phyloP scores from a whole-genome alignment of 2,329 filamentous ascomycete genomes.

The Fusarium dlaminii region DNA sequence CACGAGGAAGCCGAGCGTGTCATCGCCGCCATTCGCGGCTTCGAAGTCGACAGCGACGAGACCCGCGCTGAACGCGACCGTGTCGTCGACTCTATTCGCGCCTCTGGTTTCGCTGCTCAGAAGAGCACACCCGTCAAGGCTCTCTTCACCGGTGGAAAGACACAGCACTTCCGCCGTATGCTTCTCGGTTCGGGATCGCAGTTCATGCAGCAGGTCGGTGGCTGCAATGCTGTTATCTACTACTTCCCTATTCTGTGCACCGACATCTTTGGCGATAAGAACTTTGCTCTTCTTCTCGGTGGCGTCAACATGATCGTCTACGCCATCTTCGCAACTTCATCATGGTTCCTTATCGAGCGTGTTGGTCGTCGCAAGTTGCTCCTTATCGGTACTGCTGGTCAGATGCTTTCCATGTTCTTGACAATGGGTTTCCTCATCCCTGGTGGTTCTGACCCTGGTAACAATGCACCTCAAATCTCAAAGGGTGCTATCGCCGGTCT shows the following conservation, averaged over 20 bases:
- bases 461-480: conserved; percentile 55
- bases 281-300: conserved; percentile 61
- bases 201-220: conserved; percentile 70
- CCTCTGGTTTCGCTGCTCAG: conserved; percentile 57
- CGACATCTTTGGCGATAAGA: conserved; percentile 45
- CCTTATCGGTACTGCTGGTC: conserved; percentile 56
- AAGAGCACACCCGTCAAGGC: conserved; percentile 61
- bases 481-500: conserved; percentile 75
- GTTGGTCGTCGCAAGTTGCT: conserved; percentile 58
- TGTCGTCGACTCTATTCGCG: conserved; percentile 59
- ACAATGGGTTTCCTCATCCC: conserved; percentile 74
- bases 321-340: conserved; percentile 63
- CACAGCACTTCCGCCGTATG: conserved; percentile 73
- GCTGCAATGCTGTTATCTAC: conserved; percentile 68
- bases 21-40: conserved; percentile 46
- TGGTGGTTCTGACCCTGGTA: conserved; percentile 54
- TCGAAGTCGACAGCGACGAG: conserved; percentile 62
- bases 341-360: conserved; percentile 63
- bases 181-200: conserved; percentile 67
- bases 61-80: conserved; percentile 67
- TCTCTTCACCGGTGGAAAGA: conserved; percentile 69
- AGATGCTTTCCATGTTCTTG: conserved; percentile 67
- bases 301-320: conserved; percentile 65
- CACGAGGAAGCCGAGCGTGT: conserved; percentile 52
- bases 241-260: conserved; percentile 68